Percentiles rank a stretch among this genome's conserved stretches.
Evolutionary conservation across 768 basidiomycete genomes (phyloP).

Genomic region (Agaricus sinodeliciosus): DNA sequence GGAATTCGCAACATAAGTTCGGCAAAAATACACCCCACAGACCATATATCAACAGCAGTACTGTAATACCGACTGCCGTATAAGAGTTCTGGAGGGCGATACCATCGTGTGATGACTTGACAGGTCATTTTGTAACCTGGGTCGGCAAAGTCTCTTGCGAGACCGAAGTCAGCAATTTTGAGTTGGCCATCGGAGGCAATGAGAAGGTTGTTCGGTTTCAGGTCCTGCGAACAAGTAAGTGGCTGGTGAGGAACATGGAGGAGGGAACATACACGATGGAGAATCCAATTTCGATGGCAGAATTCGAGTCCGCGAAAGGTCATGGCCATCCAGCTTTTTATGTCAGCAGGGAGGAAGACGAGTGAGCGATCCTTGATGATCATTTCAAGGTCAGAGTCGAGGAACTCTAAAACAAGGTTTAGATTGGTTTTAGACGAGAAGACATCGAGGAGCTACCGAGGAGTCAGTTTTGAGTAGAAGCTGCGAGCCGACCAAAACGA

Average conservation of each 20-base stretch:
- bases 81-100: slow-evolving; percentile 92
- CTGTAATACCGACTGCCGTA: slow-evolving; percentile 90
- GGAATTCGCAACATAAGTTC: slow-evolving; percentile 96
- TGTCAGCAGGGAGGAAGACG: slow-evolving; percentile 91
- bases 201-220: slow-evolving; percentile 98
- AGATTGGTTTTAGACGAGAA: slow-evolving; percentile 96
- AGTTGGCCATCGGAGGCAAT: slow-evolving; percentile 86
- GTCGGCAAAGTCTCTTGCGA: slow-evolving; percentile 94
- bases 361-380: slow-evolving; percentile 91
- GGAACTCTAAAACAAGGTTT: slow-evolving; percentile 94
- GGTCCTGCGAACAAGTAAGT: slow-evolving; percentile 51
- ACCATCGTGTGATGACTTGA: slow-evolving; percentile 99
- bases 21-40: slow-evolving; percentile 95
- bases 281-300: slow-evolving; percentile 89
- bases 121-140: slow-evolving; percentile 96
- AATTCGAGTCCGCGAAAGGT: slow-evolving; percentile 96
- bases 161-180: slow-evolving; percentile 98
- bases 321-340: slow-evolving; percentile 99
- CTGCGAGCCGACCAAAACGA: neutral
- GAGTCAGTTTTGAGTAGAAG: neutral
- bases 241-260: neutral
- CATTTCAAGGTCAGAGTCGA: slow-evolving; percentile 94
- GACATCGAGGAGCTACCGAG: slow-evolving; percentile 80
- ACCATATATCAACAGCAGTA: slow-evolving; percentile 93
- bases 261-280: slow-evolving; percentile 69